Conservation (phyloP, 352 stramenopile species). For the Plasmopara viticola region DNA sequence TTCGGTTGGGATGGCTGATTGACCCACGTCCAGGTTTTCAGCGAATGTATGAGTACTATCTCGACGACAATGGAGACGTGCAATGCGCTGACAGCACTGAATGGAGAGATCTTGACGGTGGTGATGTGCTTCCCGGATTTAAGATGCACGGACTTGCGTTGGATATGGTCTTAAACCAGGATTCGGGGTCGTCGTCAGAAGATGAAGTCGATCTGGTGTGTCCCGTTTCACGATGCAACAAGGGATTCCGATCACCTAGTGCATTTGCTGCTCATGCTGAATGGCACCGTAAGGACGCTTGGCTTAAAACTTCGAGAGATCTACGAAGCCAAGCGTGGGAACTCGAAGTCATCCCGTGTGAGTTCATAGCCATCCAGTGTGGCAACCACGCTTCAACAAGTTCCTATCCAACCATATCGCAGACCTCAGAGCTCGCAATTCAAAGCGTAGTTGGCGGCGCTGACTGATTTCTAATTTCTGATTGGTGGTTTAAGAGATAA, state of each 20-base stretch:
- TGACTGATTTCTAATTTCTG: too few species aligned
- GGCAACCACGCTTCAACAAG: constrained; percentile 1
- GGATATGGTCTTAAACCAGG: constrained; percentile 16
- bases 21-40: constrained; percentile 5
- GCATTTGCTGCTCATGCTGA: constrained; percentile 7
- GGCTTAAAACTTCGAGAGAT: not conserved
- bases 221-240: not conserved
- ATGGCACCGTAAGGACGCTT: constrained; percentile 8
- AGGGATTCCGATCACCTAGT: constrained; percentile 8
- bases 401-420: not conserved
- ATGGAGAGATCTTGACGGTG: constrained; percentile 19
- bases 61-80: constrained; percentile 2
- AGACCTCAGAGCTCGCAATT: not conserved
- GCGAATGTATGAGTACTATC: constrained; percentile 15
- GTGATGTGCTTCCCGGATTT: constrained; percentile 11
- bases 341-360: not conserved
- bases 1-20: constrained; percentile 14
- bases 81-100: constrained; percentile 1
- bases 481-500: too few species aligned
- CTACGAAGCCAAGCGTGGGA: constrained; percentile 1
- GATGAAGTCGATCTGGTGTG: constrained; percentile 11
- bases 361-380: not conserved
- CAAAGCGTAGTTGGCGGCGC: constrained; percentile 1
- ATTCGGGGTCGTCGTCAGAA: constrained; percentile 19
- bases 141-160: constrained; percentile 15